phyloP scores from a whole-genome alignment of 306 rosid species.

The Pterocarpus macrocarpus region DNA sequence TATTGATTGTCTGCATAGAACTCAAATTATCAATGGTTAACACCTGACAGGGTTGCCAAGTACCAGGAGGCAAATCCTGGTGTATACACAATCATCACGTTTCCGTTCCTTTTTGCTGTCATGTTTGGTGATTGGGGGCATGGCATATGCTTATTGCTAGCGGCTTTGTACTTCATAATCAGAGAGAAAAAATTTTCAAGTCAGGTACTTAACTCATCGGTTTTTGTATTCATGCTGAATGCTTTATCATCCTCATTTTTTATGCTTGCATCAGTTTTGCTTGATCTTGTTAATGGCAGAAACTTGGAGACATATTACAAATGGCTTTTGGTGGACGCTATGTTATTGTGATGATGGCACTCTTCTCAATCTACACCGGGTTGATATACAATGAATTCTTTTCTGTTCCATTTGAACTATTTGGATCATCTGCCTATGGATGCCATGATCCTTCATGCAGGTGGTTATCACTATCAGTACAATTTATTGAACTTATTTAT shows the following conservation, averaged over 20 bases:
- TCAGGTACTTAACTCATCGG: conserved; percentile 63
- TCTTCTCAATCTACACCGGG: conserved; percentile 89
- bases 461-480: conserved; percentile 47
- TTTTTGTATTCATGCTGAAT: conserved; percentile 25
- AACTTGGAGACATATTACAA: conserved; percentile 86
- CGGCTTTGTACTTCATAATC: conserved; percentile 70
- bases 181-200: conserved; percentile 67
- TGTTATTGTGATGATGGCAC: conserved; percentile 79
- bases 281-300: conserved; percentile 65
- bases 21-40: conserved; percentile 21
- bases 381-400: conserved; percentile 84
- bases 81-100: conserved; percentile 73
- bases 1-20: neutral
- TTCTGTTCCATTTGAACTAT: conserved; percentile 79
- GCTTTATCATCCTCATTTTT: conserved; percentile 33
- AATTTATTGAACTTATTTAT: conserved; percentile 17
- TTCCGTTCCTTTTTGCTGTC: conserved; percentile 90
- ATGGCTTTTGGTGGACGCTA: conserved; percentile 89
- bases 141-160: conserved; percentile 85
- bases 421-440: conserved; percentile 79
- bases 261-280: conserved; percentile 42
- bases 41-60: conserved; percentile 71
- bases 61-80: conserved; percentile 87
- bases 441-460: conserved; percentile 79
- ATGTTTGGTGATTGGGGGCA: conserved; percentile 96